Percentiles rank a stretch among this genome's conserved stretches.
phyloP scores from a whole-genome alignment of 441 rosid genomes.

The California macrophylla region DNA sequence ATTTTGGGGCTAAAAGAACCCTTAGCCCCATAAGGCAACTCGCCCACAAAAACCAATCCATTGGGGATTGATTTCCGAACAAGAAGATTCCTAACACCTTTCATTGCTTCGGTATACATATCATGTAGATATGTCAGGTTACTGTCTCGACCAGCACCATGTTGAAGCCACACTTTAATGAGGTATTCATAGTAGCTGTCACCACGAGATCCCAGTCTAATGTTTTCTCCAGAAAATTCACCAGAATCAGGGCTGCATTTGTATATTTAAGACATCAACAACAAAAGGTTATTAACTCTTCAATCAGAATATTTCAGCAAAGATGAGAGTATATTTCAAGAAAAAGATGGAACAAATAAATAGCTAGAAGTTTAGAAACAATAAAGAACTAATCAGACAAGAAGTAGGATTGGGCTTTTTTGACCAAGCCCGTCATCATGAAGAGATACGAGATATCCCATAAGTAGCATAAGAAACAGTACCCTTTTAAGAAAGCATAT shows the following conservation, averaged over 20 bases:
- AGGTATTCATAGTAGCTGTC: slow-evolving; percentile 97
- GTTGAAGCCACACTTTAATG: slow-evolving; percentile 94
- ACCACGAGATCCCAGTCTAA: slow-evolving; percentile 95
- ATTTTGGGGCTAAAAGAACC: slow-evolving; percentile 87
- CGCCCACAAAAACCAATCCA: slow-evolving; percentile 83
- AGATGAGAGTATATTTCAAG: background rate
- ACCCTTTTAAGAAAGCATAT: background rate
- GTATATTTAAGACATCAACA: slow-evolving; percentile 16
- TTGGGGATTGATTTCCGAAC: slow-evolving; percentile 75
- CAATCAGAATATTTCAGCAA: background rate
- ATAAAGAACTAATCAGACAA: background rate
- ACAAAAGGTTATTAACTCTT: background rate
- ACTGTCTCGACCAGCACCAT: slow-evolving; percentile 34
- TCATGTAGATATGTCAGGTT: slow-evolving; percentile 58
- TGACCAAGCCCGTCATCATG: background rate
- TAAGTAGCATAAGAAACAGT: background rate
- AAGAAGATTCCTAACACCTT: slow-evolving; percentile 75
- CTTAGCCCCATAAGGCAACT: slow-evolving; percentile 65
- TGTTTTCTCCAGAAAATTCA: slow-evolving; percentile 74
- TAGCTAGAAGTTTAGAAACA: background rate
- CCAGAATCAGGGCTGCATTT: slow-evolving; percentile 78
- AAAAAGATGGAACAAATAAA: background rate
- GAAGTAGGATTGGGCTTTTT: background rate
- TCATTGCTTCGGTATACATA: slow-evolving; percentile 91
- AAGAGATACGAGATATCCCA: background rate